Percentiles rank a stretch among this genome's conserved stretches.
Evolutionary conservation across 768 basidiomycete species (phyloP).

Genomic region (Rhizopogon vinicolor): DNA sequence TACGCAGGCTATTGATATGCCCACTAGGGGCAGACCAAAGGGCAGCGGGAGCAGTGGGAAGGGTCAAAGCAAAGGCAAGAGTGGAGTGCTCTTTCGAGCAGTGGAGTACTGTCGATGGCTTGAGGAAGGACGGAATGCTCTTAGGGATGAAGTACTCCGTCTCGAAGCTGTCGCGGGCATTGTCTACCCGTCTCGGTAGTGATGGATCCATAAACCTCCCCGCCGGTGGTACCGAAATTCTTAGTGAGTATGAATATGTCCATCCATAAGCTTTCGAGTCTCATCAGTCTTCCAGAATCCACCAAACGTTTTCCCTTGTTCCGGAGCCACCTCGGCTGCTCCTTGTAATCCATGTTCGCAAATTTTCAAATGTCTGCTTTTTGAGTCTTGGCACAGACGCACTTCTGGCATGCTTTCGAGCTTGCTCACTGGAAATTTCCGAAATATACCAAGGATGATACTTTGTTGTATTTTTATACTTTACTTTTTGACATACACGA

Average conservation of each 20-base stretch:
- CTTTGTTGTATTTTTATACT: not conserved
- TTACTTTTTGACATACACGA: not conserved
- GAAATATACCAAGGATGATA: not conserved
- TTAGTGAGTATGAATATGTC: not conserved
- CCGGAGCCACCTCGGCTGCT: not conserved
- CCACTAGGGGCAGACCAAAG: conserved; percentile 75
- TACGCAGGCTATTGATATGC: conserved; percentile 65
- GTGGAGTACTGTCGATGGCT: conserved; percentile 84
- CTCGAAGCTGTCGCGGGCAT: conserved; percentile 67
- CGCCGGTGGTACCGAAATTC: not conserved
- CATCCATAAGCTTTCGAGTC: not conserved
- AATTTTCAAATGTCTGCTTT: too few relatives aligned
- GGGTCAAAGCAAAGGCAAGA: conserved; percentile 79
- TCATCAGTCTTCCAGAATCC: not conserved
- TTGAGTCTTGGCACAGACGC: not conserved
- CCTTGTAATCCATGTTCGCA: not conserved
- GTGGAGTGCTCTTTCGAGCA: conserved; percentile 82
- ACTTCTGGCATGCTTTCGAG: too few relatives aligned
- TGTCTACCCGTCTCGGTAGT: not conserved
- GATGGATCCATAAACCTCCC: not conserved
- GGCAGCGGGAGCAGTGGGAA: conserved; percentile 65
- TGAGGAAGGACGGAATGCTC: conserved; percentile 74
- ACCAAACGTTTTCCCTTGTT: not conserved
- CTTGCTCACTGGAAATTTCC: too few relatives aligned
- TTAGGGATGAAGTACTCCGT: conserved; percentile 62